Evolutionary conservation across 768 basidiomycete species (phyloP), one percentile per base, ranked within the genome.

Genomic region (Lactarius akahatsu): DNA sequence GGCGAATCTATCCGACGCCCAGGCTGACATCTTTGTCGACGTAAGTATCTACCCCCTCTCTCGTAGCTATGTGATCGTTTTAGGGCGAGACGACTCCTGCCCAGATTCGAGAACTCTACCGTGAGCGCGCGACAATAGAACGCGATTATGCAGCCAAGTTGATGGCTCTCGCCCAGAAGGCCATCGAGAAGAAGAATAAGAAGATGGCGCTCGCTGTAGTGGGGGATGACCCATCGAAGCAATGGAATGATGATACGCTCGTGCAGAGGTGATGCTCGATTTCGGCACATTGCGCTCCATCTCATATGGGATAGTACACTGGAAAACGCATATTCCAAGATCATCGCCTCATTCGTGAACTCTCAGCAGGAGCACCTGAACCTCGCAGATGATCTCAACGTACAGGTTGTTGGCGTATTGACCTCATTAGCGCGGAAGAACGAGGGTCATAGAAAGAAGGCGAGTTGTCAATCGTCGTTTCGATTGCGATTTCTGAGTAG

Each of bases 71-170:
- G 30, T 28, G 36, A 23, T 43, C 36, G 36, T 59, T 65, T 30
- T 56, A 32, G 45, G 45, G 52, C n/a, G n/a, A n/a, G n/a, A n/a
- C n/a, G n/a, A 64, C 55, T 5, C 62, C 61, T 60, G 3, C 50
- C 52, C 67, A 93, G 92, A 83, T 90, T 61, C 85, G 89, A 64
- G 91, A 93, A 55, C 71, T 94, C 59, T 88, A 91, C 72, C 79
- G 80, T 52, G 88, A 88, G 59, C 83, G 87, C 55, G 85, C 79
- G 11, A 81, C 79, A 8, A 78, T 94, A 13, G 92, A 94, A 75
- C 85, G 88, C 60, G 92, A 94, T 73, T 94, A 92, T 73, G 89
- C 91, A 0, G 73, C 76, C 30, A 92, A 90, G 73, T 79, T 94
- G 11, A 86, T 88, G 72, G 75, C 79, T 18, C 75, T 94, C 38